Percentiles rank a stretch among this genome's conserved stretches.
These are phyloP conservation scores for Xerocomellus chrysenteron DNA, from an alignment of 768 basidiomycete species.

Conservation along the genomic window DNA sequence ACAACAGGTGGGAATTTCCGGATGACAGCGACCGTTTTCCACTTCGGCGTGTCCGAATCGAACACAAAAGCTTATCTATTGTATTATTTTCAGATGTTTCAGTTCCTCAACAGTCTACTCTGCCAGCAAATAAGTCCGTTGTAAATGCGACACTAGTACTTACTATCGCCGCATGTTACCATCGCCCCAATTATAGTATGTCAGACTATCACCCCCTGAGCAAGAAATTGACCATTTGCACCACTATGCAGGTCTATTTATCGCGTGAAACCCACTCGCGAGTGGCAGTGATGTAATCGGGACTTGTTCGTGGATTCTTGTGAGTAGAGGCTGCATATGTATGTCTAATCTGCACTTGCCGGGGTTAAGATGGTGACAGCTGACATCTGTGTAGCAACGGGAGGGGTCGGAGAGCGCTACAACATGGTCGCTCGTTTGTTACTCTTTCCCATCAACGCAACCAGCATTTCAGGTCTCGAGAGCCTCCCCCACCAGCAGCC, in stretches of 20 bases:
- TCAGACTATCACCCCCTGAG: background rate
- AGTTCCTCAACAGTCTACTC: too few relatives aligned
- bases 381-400: conserved; percentile 21
- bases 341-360: background rate
- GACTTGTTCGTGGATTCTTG: background rate
- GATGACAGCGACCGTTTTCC: background rate
- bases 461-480: conserved; percentile 3
- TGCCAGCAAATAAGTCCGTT: too few relatives aligned
- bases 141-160: too few relatives aligned
- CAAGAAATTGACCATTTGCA: background rate
- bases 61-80: too few relatives aligned
- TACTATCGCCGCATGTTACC: too few relatives aligned
- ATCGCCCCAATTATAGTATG: background rate
- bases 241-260: background rate
- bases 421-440: conserved; percentile 11
- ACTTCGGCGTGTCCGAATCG: too few relatives aligned
- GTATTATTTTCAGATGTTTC: too few relatives aligned
- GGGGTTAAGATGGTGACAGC: conserved; percentile 19
- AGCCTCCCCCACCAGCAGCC: conserved; percentile 34
- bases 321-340: background rate
- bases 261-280: background rate
- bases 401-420: background rate
- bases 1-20: conserved; percentile 3
- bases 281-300: background rate
- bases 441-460: conserved; percentile 27